Evolutionary conservation across 352 stramenopile species (phyloP), one percentile per base, ranked within the genome.

Genomic region (Pythium chondricola): DNA sequence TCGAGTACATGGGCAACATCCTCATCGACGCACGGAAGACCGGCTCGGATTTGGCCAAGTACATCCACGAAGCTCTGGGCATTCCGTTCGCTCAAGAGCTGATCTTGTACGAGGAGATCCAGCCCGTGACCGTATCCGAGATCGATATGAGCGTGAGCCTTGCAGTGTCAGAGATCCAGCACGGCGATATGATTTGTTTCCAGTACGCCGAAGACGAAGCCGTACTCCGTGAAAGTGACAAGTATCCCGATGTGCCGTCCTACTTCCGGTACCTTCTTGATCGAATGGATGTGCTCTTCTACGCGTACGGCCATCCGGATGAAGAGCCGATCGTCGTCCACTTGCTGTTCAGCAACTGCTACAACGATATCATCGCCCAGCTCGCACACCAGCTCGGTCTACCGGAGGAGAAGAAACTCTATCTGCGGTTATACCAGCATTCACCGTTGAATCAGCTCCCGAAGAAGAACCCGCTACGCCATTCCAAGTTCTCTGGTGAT

Each of bases 231-330:
- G n/a, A n/a, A n/a, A n/a, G n/a, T 7, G 75, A 87, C 43, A 53
- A 53, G 27, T 92, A 92, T 65, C 71, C 81, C 0, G 65, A 85
- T 42, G 77, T 89, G 17, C 73, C 64, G 25, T 78, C 65, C 1
- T 95, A 93, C 58, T 93, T 95, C 27, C 71, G 71, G 46, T 95
- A 93, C 41, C 45, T 92, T 39, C 54, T 94, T 18, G 79, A 94
- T 61, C 80, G 81, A 10, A 66, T 91, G 16, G 83, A 94, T 29
- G 63, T 94, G 3, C 61, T 61, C 1, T 91, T 94, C 33, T 67
- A 78, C 13, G 57, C 59, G n/a, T 77, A 81, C 42, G 63, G 67
- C 0, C 51, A 74, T 39, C 51, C 56, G 8, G 69, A 88, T 0
- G 65, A 81, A 30, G 60, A 76, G 6, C 56, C 74, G 0, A 67